Conservation (phyloP, 768 basidiomycete genomes). For the Gymnopilus dilepis region DNA sequence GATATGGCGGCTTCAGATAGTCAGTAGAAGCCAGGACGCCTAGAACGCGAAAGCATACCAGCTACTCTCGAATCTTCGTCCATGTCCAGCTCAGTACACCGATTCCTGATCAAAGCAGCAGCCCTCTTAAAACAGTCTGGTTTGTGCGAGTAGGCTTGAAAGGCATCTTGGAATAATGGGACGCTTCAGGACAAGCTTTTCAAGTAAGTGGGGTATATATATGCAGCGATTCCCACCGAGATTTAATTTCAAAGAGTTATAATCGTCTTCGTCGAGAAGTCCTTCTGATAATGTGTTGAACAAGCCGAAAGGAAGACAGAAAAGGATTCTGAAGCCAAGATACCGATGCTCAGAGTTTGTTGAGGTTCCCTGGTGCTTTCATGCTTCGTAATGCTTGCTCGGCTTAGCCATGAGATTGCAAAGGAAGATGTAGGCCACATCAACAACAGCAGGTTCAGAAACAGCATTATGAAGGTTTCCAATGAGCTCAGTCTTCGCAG, state of each 20-base stretch:
- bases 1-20: conserved; percentile 63
- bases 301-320: not conserved
- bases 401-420: not conserved
- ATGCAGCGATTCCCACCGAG: conserved; percentile 16
- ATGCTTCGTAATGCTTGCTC: not conserved
- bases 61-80: conserved; percentile 64
- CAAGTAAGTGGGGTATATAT: not conserved
- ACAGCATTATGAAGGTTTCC: not conserved
- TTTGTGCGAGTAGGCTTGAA: conserved; percentile 48
- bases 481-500: not conserved
- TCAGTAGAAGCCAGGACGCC: not conserved
- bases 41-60: conserved; percentile 40
- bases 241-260: conserved; percentile 13
- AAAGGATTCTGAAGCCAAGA: not conserved
- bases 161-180: conserved; percentile 36
- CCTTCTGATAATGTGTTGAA: not conserved
- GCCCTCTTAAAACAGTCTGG: conserved; percentile 70
- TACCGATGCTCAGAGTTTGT: not conserved
- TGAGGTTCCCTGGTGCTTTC: not conserved
- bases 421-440: not conserved
- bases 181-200: not conserved
- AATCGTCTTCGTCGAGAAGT: conserved; percentile 11
- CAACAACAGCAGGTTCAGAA: not conserved
- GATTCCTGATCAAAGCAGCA: conserved; percentile 49
- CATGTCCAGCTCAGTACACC: conserved; percentile 63